Evolutionary conservation across 768 basidiomycete genomes (phyloP), one percentile per base, ranked within the genome.

Genomic region (Leccinum imitatum): DNA sequence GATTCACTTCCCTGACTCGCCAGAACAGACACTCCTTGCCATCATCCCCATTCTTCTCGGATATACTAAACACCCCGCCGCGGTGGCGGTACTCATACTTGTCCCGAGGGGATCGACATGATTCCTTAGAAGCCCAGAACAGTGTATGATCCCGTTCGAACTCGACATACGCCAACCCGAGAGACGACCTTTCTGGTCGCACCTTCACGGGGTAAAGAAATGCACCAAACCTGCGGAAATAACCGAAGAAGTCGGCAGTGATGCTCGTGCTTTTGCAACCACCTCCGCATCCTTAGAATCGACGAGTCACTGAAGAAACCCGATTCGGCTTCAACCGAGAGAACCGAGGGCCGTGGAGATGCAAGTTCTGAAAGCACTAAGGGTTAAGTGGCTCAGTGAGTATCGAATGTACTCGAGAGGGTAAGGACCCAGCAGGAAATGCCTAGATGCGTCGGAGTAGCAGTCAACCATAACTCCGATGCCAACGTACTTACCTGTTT

Each of bases 211-310:
- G 23, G 27, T 65, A 31, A 54, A 56, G 25, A 44, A 8, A 25
- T 58, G 53, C 15, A 35, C 31, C 23, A 41, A 46, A 39, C 50
- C 56, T 41, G 30, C 54, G 11, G 57, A 63, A 33, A 7, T 55
- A 23, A 54, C 53, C 3, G 50, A 57, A 39, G 53, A 62, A 33
- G 35, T 65, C 44, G 57, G 59, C n/a, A n/a, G n/a, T 27, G 55
- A 65, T 25, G 54, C n/a, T 56, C 10, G 33, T 60, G n/a, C 46
- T 50, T n/a, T 30, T 54, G 73, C 84, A 87, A 70, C 84, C 85
- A 81, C 63, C 72, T 81, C 44, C 80, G 86, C 25, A 71, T 78
- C 19, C 83, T 82, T 25, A 76, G 85, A 61, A 75, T 88, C 85
- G 4, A 84, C 86, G 7, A 31, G 11, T 73, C 79, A 39, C 72